phyloP scores from a whole-genome alignment of 345 rosid species.

The Eucalyptus pauciflora region DNA sequence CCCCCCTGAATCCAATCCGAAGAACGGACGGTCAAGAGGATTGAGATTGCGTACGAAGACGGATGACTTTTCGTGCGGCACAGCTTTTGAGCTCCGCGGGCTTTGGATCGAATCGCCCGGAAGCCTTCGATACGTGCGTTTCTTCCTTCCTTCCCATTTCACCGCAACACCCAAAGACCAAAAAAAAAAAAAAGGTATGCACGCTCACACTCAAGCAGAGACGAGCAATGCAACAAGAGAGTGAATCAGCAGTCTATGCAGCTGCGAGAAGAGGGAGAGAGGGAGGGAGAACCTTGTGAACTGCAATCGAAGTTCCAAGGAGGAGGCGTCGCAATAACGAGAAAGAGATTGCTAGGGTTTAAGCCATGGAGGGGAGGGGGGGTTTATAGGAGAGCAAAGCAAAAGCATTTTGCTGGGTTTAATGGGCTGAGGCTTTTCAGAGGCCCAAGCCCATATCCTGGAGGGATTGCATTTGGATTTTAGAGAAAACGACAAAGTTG shows the following conservation, averaged over 20 bases:
- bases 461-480: background rate
- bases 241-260: background rate
- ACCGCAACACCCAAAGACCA: background rate
- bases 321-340: background rate
- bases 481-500: too few species aligned
- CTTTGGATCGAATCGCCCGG: constrained; percentile 18
- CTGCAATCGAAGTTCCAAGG: background rate
- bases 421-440: background rate
- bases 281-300: background rate
- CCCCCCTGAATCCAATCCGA: constrained; percentile 5
- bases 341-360: background rate
- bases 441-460: background rate
- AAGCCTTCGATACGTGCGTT: constrained; percentile 88
- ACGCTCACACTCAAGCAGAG: background rate
- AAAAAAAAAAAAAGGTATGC: background rate
- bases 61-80: constrained; percentile 42
- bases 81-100: constrained; percentile 72
- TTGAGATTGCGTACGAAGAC: background rate
- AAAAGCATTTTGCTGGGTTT: background rate
- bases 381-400: background rate
- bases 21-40: constrained; percentile 10
- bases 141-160: background rate
- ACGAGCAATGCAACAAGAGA: background rate
- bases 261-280: background rate
- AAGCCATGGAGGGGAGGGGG: background rate